Evolutionary conservation across 768 basidiomycete genomes (phyloP).

Genomic region (Serendipita sp.): DNA sequence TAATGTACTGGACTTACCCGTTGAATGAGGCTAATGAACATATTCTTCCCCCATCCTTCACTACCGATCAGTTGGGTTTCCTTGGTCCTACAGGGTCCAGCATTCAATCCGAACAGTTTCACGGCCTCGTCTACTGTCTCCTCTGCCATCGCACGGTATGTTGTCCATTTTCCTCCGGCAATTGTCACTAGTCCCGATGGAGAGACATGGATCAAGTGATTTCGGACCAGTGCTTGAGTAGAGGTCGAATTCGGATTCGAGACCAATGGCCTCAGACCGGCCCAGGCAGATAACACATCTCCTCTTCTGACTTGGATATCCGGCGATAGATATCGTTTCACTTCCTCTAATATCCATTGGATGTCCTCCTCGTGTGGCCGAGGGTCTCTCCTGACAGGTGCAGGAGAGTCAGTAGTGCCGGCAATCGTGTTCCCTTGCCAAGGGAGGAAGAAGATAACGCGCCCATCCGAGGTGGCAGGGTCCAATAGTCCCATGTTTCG

Average conservation of each 20-base stretch:
- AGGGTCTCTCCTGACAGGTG: conserved; percentile 55
- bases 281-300: conserved; percentile 93
- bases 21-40: conserved; percentile 94
- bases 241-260: conserved; percentile 41
- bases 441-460: conserved; percentile 97
- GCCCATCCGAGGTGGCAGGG: conserved; percentile 86
- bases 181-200: conserved; percentile 78
- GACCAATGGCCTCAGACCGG: conserved; percentile 80
- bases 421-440: conserved; percentile 98
- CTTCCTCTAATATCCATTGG: conserved; percentile 90
- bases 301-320: conserved; percentile 90
- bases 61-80: conserved; percentile 73
- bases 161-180: conserved; percentile 98
- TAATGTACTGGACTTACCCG: conserved; percentile 32
- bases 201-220: conserved; percentile 78
- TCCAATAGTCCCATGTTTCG: conserved; percentile 90
- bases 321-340: conserved; percentile 70
- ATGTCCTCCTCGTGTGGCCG: conserved; percentile 85
- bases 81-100: conserved; percentile 59
- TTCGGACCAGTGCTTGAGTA: conserved; percentile 81
- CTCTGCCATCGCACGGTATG: conserved; percentile 89
- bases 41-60: conserved; percentile 86
- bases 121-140: conserved; percentile 85
- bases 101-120: conserved; percentile 53
- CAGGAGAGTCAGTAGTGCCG: conserved; percentile 84